phyloP scores from a whole-genome alignment of 306 rosid species.

The Vigna angularis region DNA sequence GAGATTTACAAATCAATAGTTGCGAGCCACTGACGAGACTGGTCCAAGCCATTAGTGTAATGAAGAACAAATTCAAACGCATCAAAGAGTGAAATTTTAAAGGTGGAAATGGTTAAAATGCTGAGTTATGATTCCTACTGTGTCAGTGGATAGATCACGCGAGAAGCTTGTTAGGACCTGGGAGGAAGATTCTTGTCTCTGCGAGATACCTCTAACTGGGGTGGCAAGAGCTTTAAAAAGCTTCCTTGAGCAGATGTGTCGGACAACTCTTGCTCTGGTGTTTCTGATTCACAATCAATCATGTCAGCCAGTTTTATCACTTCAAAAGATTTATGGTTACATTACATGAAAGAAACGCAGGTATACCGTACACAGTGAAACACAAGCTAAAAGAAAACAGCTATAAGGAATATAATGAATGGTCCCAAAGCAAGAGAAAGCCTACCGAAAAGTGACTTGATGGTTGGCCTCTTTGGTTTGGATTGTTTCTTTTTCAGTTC shows the following conservation, averaged over 20 bases:
- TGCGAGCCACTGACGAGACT: conserved; percentile 23
- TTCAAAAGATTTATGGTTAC: conserved; percentile 24
- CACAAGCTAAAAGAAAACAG: conserved; percentile 2
- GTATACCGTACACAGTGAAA: conserved; percentile 22
- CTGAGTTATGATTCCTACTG: conserved; percentile 46
- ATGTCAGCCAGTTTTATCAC: conserved; percentile 45
- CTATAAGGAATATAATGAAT: conserved; percentile 30
- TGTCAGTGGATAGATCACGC: conserved; percentile 33
- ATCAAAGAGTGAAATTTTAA: conserved; percentile 22
- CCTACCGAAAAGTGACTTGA: conserved; percentile 93
- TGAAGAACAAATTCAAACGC: conserved; percentile 46
- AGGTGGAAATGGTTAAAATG: conserved; percentile 37
- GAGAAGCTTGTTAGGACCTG: conserved; percentile 54
- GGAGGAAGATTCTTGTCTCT: conserved; percentile 50
- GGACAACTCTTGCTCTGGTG: conserved; percentile 53
- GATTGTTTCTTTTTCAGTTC: conserved; percentile 84
- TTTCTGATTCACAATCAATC: conserved; percentile 67
- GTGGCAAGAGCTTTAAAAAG: conserved; percentile 78
- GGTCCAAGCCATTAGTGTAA: conserved; percentile 31
- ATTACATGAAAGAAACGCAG: conserved; percentile 26
- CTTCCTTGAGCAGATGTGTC: conserved; percentile 68
- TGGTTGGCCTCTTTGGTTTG: conserved; percentile 81
- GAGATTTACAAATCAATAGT: conserved; percentile 48
- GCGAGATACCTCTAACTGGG: conserved; percentile 58
- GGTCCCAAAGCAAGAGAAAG: conserved; percentile 37